Base-by-base conservation (phyloP, 495 filamentous ascomycete species). In the Penicillium lividum region DNA sequence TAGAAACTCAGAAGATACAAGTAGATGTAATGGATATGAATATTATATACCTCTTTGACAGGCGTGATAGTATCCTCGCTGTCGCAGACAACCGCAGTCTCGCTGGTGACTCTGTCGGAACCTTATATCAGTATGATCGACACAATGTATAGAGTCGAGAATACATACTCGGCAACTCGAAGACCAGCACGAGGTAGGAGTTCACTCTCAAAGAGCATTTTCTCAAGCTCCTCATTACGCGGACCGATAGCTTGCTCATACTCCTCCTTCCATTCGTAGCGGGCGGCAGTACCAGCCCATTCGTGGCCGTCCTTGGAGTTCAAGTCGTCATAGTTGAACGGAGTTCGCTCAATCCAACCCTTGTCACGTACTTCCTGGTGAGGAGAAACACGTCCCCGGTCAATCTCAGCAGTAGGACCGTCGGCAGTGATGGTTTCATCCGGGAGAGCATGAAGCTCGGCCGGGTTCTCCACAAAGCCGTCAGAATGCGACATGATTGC, bases 231-330 rank as follows among this genome's bases (percentile, higher is more conserved):
- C 0, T 78, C 72, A 60, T 84, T 75, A 40, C 71, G 72, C 5
- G 93, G 94, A 30, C 86, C 92, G 49, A 98, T 75, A 51, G 38
- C 13, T 4, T 5, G 2, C 15, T 98, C 93, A 59, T 80, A 88
- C 5, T 96, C 91, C 3, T 90, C 90, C 9, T 85, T 79, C 89
- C 89, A 97, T 68, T 95, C 87, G 56, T 98, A 98, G 15, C 86
- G 81, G 1, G 63, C 64, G 28, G 86, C 86, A 54, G 82, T 83
- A 13, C 77, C 75, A 54, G 78, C 78, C 86, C 86, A 90, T 10
- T 48, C 54, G 5, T 30, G 9, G 8, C 15, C 5, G 0, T 29
- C 30, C 40, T 47, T 18, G 15, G 44, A 3, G 10, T 3, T 15
- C 33, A 33, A 46, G 1, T 25, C 9, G 0, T 46, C 44, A 18